Percentiles rank a stretch among this genome's conserved stretches.
phyloP scores from a whole-genome alignment of 1,284 basidiomycete species.

The Sparassis latifolia region DNA sequence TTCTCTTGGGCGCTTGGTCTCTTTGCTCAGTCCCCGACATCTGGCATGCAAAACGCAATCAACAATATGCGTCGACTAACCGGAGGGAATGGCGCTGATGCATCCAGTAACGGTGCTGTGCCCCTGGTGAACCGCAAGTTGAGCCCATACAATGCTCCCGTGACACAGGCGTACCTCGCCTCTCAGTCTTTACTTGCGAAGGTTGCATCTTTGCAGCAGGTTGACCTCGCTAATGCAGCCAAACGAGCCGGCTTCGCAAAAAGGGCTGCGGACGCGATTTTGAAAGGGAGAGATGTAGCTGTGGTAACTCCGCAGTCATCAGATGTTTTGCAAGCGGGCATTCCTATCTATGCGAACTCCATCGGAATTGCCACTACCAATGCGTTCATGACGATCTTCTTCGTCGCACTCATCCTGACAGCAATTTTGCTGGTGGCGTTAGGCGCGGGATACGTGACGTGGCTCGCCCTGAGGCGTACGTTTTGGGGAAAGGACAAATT shows the following conservation, averaged over 20 bases:
- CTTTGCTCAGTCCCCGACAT: slow-evolving; percentile 51
- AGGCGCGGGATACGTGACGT: slow-evolving; percentile 41
- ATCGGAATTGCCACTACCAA: slow-evolving; percentile 73
- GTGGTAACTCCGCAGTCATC: slow-evolving; percentile 59
- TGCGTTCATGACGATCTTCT: slow-evolving; percentile 79
- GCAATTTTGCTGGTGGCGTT: slow-evolving; percentile 49
- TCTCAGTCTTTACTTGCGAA: slow-evolving; percentile 7
- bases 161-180: not conserved
- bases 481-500: slow-evolving; percentile 18
- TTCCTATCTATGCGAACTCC: slow-evolving; percentile 77
- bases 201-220: slow-evolving; percentile 10
- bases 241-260: slow-evolving; percentile 5
- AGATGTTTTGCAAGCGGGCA: slow-evolving; percentile 68
- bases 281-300: slow-evolving; percentile 40
- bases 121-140: slow-evolving; percentile 74
- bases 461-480: slow-evolving; percentile 29
- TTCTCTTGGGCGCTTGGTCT: slow-evolving; percentile 88
- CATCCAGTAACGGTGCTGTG: slow-evolving; percentile 50
- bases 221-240: slow-evolving; percentile 15
- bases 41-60: slow-evolving; percentile 72
- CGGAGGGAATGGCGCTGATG: slow-evolving; percentile 66
- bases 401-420: slow-evolving; percentile 59
- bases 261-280: slow-evolving; percentile 2
- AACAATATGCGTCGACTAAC: slow-evolving; percentile 77
- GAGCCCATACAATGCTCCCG: slow-evolving; percentile 66